phyloP scores from a whole-genome alignment of 2,329 filamentous ascomycete genomes.

The Epichloe festucae region DNA sequence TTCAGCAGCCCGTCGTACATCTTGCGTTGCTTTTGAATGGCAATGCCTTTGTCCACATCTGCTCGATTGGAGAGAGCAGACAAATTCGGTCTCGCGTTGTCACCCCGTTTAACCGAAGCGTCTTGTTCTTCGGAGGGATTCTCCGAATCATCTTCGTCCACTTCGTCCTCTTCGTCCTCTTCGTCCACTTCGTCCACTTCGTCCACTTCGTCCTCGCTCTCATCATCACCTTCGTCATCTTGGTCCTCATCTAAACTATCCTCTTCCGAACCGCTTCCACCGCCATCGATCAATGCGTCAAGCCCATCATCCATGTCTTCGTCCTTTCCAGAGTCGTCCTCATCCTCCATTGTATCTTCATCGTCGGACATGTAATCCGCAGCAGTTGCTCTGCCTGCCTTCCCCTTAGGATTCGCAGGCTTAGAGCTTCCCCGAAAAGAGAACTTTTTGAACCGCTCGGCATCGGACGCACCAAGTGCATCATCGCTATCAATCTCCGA shows the following conservation, averaged over 20 bases:
- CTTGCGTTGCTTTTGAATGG: conserved; percentile 74
- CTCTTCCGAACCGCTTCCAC: conserved; percentile 20
- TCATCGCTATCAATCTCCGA: conserved; percentile 53
- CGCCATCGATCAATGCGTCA: conserved; percentile 20
- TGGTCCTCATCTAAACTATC: conserved; percentile 21
- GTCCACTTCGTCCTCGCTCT: conserved; percentile 22
- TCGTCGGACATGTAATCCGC: conserved; percentile 44
- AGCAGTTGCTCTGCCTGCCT: conserved; percentile 32
- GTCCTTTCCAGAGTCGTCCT: conserved; percentile 22
- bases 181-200: no score
- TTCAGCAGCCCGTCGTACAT: conserved; percentile 84
- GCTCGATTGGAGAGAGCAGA: conserved; percentile 18
- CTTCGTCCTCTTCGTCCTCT: conserved; percentile 16
- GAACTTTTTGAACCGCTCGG: conserved; percentile 71
- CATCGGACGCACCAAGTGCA: conserved; percentile 74
- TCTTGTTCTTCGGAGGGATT: conserved; percentile 19
- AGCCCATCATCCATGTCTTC: conserved; percentile 26
- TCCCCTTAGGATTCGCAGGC: conserved; percentile 24
- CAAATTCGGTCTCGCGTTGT: conserved; percentile 21
- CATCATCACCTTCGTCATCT: conserved; percentile 23
- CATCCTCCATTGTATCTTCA: conserved; percentile 25
- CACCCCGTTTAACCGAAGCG: conserved; percentile 10
- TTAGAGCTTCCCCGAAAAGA: conserved; percentile 47
- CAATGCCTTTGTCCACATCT: conserved; percentile 73
- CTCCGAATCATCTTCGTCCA: conserved; percentile 19